Conservation (phyloP, 1,284 basidiomycete genomes). For the Leccinum fallax region DNA sequence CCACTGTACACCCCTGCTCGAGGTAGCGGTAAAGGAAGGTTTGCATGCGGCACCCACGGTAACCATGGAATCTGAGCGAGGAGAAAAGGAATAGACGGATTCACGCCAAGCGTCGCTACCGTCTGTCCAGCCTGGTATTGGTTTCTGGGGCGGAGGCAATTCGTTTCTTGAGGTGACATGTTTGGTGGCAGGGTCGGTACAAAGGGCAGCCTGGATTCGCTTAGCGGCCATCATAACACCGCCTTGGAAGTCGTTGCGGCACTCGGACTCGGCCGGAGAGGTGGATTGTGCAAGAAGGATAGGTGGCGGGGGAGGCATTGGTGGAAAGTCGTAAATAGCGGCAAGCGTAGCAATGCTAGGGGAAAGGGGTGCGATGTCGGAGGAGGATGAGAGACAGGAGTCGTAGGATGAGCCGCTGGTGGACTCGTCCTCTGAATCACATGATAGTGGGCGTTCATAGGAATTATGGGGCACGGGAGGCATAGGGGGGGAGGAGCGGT, state of each 20-base stretch:
- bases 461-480: constrained; percentile 45
- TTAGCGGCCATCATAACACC: constrained; percentile 71
- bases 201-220: constrained; percentile 54
- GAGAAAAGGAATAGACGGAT: constrained; percentile 51
- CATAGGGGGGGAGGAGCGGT: constrained; percentile 41
- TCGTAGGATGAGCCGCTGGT: constrained; percentile 43
- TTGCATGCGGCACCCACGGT: constrained; percentile 27
- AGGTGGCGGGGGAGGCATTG: constrained; percentile 53
- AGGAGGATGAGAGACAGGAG: constrained; percentile 38
- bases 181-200: constrained; percentile 41
- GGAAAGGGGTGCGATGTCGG: constrained; percentile 32
- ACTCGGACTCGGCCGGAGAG: constrained; percentile 23
- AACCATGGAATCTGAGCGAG: constrained; percentile 34
- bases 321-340: constrained; percentile 55
- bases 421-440: constrained; percentile 45
- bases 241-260: constrained; percentile 46
- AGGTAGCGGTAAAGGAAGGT: constrained; percentile 49
- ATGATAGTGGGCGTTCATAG: constrained; percentile 31
- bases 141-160: constrained; percentile 39
- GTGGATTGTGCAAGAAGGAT: constrained; percentile 35
- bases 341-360: constrained; percentile 55
- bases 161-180: constrained; percentile 27
- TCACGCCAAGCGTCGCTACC: constrained; percentile 65
- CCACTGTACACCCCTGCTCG: constrained; percentile 54
- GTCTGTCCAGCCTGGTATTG: constrained; percentile 70